Percentiles rank a stretch among this genome's conserved stretches.
phyloP scores from a whole-genome alignment of 2,329 filamentous ascomycete species.

The Fusarium ambrosium region DNA sequence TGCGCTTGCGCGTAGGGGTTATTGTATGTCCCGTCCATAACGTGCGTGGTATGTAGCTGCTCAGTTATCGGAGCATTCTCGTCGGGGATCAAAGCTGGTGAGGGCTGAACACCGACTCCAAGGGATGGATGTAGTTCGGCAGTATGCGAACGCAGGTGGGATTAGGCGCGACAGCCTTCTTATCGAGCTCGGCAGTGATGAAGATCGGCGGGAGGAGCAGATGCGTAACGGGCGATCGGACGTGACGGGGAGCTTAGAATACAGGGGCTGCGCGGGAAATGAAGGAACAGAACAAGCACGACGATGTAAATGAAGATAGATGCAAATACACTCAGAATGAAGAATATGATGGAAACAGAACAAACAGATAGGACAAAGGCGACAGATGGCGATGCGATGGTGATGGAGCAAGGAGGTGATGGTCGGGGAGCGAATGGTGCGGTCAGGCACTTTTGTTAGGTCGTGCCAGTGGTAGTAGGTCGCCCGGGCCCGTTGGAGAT shows the following conservation, averaged over 20 bases:
- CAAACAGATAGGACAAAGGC: constrained; percentile 16
- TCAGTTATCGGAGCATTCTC: constrained; percentile 45
- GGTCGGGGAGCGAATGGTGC: constrained; percentile 39
- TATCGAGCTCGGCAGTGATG: constrained; percentile 30
- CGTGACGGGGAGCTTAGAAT: constrained; percentile 31
- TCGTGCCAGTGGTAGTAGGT: constrained; percentile 13
- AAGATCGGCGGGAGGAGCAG: constrained; percentile 25
- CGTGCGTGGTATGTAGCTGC: constrained; percentile 27
- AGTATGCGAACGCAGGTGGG: constrained; percentile 14
- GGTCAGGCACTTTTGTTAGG: constrained; percentile 44
- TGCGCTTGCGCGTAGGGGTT: constrained; percentile 48
- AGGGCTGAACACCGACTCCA: constrained; percentile 9
- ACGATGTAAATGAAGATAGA: constrained; percentile 2
- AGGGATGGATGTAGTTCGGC: constrained; percentile 17
- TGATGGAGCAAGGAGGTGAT: constrained; percentile 40
- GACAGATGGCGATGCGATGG: constrained; percentile 22
- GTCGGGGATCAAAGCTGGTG: constrained; percentile 8
- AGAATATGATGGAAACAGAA: constrained; percentile 28
- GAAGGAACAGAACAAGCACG: constrained; percentile 8
- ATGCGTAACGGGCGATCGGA: constrained; percentile 22
- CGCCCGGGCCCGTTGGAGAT: constrained; percentile 36
- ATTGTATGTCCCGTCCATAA: constrained; percentile 50
- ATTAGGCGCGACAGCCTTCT: constrained; percentile 30
- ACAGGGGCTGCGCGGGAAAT: constrained; percentile 20
- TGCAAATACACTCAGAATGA: constrained; percentile 21